Percentiles rank a stretch among this genome's conserved stretches.
These are phyloP conservation scores for Hymenoscyphus fraxineus DNA, from an alignment of 2,329 filamentous ascomycete species.

Conservation along the genomic window DNA sequence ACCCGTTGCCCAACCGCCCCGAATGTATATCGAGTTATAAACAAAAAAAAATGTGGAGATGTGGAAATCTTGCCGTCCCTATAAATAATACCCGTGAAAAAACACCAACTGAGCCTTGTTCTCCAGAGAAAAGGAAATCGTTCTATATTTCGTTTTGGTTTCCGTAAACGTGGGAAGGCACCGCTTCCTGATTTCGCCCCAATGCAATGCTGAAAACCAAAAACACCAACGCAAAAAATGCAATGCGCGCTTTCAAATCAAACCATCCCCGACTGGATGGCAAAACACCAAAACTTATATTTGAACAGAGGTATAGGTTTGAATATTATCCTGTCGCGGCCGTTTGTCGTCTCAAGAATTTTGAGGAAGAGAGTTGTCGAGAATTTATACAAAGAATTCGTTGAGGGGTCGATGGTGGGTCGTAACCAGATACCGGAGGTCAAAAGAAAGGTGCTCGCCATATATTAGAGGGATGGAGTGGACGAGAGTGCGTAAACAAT, in stretches of 20 bases:
- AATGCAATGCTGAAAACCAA: constrained; percentile 33
- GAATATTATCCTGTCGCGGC: constrained; percentile 33
- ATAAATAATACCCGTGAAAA: constrained; percentile 27
- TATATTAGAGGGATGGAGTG: constrained; percentile 16
- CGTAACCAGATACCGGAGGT: constrained; percentile 3
- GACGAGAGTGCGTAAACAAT: constrained; percentile 33
- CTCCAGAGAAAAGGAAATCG: constrained; percentile 33
- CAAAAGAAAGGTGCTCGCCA: constrained; percentile 27
- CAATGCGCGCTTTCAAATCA: constrained; percentile 35
- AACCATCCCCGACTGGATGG: constrained; percentile 25
- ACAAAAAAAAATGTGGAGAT: constrained; percentile 28
- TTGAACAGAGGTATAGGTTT: constrained; percentile 27
- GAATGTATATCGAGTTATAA: constrained; percentile 15
- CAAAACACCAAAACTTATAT: constrained; percentile 22
- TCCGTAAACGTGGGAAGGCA: constrained; percentile 32
- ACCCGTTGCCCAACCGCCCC: constrained; percentile 20
- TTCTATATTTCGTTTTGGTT: constrained; percentile 35
- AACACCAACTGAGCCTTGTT: constrained; percentile 29
- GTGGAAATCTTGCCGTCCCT: constrained; percentile 31
- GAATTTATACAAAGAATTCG: constrained; percentile 36
- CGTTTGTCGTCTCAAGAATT: constrained; percentile 34
- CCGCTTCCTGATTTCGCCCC: constrained; percentile 33
- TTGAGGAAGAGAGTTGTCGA: constrained; percentile 21
- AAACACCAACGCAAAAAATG: constrained; percentile 35
- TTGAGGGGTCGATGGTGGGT: constrained; percentile 25